These are phyloP conservation scores for Tetrapisispora fleetii DNA, from an alignment of 805 yeast genomes.

Conservation along the genomic window DNA sequence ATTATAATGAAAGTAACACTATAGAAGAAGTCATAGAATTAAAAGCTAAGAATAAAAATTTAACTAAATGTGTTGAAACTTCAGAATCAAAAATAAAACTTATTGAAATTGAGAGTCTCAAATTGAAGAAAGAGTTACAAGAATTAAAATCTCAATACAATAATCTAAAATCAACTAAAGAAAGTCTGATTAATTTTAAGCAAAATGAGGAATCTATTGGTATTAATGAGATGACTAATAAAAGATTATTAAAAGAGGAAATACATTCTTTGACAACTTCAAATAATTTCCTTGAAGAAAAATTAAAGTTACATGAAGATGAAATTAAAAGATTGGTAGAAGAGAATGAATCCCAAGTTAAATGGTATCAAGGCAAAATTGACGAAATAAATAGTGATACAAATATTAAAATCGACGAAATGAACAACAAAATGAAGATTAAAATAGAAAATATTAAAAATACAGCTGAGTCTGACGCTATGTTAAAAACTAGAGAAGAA, in stretches of 20 bases:
- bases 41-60: neutral
- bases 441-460: neutral
- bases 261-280: neutral
- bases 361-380: conserved; percentile 49
- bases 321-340: conserved; percentile 21
- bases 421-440: neutral
- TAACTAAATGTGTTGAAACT: neutral
- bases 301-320: neutral
- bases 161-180: neutral
- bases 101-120: neutral
- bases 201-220: neutral
- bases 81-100: neutral
- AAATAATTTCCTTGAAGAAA: neutral
- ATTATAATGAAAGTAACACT: neutral
- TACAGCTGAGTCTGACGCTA: neutral
- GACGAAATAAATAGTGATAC: conserved; percentile 25
- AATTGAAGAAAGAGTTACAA: neutral
- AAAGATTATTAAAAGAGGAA: neutral
- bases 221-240: neutral
- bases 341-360: conserved; percentile 39
- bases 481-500: neutral
- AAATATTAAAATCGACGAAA: neutral
- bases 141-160: neutral
- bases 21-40: neutral
- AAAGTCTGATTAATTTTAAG: neutral